These are phyloP conservation scores for Daldinia loculata DNA, from an alignment of 495 filamentous ascomycete genomes.

Conservation along the genomic window DNA sequence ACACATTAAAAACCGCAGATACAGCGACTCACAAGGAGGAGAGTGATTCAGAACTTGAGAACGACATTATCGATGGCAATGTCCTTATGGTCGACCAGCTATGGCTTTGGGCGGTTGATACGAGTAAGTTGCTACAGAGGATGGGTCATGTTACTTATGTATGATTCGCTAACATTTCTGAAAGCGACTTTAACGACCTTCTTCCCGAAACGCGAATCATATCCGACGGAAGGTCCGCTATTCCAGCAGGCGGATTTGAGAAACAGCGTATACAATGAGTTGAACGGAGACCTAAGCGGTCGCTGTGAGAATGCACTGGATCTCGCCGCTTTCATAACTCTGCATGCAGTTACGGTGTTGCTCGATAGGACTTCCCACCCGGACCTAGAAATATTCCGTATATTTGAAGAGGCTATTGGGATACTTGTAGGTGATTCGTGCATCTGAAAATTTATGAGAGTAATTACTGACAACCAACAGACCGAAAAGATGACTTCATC, in stretches of 20 bases:
- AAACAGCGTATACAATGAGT: slow-evolving; percentile 71
- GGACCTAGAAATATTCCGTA: slow-evolving; percentile 70
- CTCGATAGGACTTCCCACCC: slow-evolving; percentile 66
- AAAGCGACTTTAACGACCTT: slow-evolving; percentile 64
- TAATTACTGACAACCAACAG: slow-evolving; percentile 43
- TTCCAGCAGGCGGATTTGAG: slow-evolving; percentile 70
- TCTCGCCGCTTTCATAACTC: slow-evolving; percentile 67
- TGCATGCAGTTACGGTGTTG: slow-evolving; percentile 70
- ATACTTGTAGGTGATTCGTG: slow-evolving; percentile 58
- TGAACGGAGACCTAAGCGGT: slow-evolving; percentile 73
- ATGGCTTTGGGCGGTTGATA: slow-evolving; percentile 73
- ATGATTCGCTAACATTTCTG: not conserved
- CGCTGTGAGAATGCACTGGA: slow-evolving; percentile 69
- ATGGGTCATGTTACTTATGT: not conserved
- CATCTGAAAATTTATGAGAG: not conserved
- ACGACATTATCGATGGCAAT: slow-evolving; percentile 64
- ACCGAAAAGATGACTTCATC: slow-evolving; percentile 70
- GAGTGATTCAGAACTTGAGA: slow-evolving; percentile 44
- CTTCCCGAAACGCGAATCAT: slow-evolving; percentile 62
- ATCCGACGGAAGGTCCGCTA: slow-evolving; percentile 61
- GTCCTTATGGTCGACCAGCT: slow-evolving; percentile 76
- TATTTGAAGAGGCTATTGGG: slow-evolving; percentile 74
- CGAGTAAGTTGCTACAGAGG: slow-evolving; percentile 49
- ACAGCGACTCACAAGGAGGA: slow-evolving; percentile 32
- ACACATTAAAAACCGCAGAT: slow-evolving; percentile 25